A percentile compares a stretch with the other conserved stretches of the same genome.
Conservation (phyloP, 1,284 basidiomycete genomes). For the Cryptococcus wingfieldii region DNA sequence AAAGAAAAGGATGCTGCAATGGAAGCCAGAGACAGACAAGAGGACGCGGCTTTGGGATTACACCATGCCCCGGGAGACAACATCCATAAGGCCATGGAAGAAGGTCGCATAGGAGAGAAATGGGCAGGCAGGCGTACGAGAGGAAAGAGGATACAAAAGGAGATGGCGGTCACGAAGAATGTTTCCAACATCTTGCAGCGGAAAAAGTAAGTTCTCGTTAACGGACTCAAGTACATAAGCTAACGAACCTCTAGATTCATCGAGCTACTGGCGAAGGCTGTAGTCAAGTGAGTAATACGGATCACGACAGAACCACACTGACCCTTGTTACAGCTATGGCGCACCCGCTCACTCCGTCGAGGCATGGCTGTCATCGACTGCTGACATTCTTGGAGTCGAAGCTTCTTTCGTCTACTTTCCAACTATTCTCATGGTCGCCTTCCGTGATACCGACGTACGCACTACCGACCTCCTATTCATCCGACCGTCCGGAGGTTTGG, state of each 20-base stretch:
- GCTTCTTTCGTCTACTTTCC: conserved; percentile 36
- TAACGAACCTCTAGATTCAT: conserved; percentile 21
- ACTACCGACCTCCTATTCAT: conserved; percentile 31
- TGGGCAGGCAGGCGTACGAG: conserved; percentile 9
- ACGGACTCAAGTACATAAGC: neutral
- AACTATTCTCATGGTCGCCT: conserved; percentile 28
- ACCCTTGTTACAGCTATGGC: conserved; percentile 23
- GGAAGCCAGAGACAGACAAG: conserved; percentile 12
- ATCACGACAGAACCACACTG: neutral
- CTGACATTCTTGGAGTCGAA: conserved; percentile 29
- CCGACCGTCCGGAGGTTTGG: conserved; percentile 25
- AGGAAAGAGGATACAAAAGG: conserved; percentile 28
- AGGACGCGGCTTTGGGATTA: conserved; percentile 7
- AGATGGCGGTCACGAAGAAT: conserved; percentile 31
- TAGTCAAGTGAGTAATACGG: conserved; percentile 28
- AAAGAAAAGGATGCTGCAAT: conserved; percentile 12
- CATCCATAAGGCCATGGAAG: conserved; percentile 10
- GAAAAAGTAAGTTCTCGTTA: conserved; percentile 18
- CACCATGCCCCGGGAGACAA: conserved; percentile 1
- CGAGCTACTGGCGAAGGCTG: conserved; percentile 30
- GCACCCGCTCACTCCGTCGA: conserved; percentile 34
- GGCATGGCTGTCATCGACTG: conserved; percentile 29
- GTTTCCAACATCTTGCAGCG: conserved; percentile 29
- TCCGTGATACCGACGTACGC: conserved; percentile 29
- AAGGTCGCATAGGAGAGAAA: conserved; percentile 4